Evolutionary conservation across 805 yeast species (phyloP), one percentile per base, ranked within the genome.

Genomic region (Metschnikowia drakensbergensis): DNA sequence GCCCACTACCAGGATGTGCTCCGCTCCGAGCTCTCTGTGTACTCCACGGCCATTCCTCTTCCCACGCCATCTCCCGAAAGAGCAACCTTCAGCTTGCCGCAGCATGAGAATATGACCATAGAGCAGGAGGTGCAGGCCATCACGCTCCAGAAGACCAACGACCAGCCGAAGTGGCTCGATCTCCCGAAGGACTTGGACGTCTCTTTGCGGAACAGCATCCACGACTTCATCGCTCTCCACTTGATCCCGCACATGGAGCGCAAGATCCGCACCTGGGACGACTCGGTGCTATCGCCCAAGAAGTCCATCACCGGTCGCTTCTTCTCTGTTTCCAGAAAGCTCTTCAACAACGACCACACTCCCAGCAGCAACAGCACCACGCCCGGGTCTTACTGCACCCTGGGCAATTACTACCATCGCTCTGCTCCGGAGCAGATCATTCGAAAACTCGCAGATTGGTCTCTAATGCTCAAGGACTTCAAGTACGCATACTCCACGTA

Each of bases 371-470:
- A 63, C 67, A 47, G 58, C 69, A 53, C 57, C 3, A 45, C 48
- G 54, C 71, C 30, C 62, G 54, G 65, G 9, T 48, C 65, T 2
- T 88, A 76, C 65, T 79, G 79, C 59, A 54, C 69, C 4, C 69
- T 67, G 3, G 80, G 74, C 37, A 84, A 83, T 23, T 80, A 72
- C 55, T 90, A 89, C 60, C 67, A 78, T 37, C 79, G 81, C 8
- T 71, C 78, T 2, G 72, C 89, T 0, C 76, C 83, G 0, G 97
- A 89, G 57, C 86, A 88, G 61, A 74, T 80, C 37, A 74, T 90
- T 27, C 73, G 98, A 44, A 85, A 86, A 60, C 70, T 92, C 27
- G 98, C 96, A 0, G 99, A 94, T 64, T 88, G 96, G 88, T 82
- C 90, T 5, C 82, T 92, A 59, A 88, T 94, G 82, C 67, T 91